Evolutionary conservation across 2,329 filamentous ascomycete genomes (phyloP).

Genomic region (Alternaria dauci): DNA sequence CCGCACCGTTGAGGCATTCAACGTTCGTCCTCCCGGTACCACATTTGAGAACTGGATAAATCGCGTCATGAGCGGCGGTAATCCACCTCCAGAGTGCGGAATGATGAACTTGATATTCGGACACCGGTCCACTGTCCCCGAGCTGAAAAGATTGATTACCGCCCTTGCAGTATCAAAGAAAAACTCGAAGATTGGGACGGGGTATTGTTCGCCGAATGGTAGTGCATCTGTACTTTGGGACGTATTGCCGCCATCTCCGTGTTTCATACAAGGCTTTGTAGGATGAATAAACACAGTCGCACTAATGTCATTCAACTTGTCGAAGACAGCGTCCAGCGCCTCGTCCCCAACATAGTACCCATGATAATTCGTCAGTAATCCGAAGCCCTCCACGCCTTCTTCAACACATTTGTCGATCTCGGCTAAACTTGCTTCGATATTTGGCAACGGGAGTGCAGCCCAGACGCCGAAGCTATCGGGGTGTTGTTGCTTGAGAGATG

Average conservation of each 20-base stretch:
- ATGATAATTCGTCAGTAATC: conserved; percentile 62
- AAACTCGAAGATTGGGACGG: conserved; percentile 60
- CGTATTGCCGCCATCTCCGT: conserved; percentile 9
- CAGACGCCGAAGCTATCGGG: conserved; percentile 61
- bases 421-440: conserved; percentile 56
- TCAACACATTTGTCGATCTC: conserved; percentile 58
- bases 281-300: conserved; percentile 65
- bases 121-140: conserved; percentile 57
- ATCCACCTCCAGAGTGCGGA: conserved; percentile 58
- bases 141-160: conserved; percentile 59
- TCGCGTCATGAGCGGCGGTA: conserved; percentile 57
- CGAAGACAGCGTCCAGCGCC: conserved; percentile 58
- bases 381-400: conserved; percentile 61
- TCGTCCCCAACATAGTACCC: conserved; percentile 62
- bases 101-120: conserved; percentile 60
- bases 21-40: conserved; percentile 46
- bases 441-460: conserved; percentile 62
- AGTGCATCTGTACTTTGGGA: conserved; percentile 39
- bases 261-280: conserved; percentile 57
- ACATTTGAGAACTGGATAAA: conserved; percentile 53
- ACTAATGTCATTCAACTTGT: conserved; percentile 57
- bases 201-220: conserved; percentile 51
- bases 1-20: conserved; percentile 39
- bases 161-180: conserved; percentile 63
- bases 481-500: conserved; percentile 47